These are phyloP conservation scores for Solanum paucissectum DNA, from an alignment of 257 asterid genomes.

Conservation along the genomic window DNA sequence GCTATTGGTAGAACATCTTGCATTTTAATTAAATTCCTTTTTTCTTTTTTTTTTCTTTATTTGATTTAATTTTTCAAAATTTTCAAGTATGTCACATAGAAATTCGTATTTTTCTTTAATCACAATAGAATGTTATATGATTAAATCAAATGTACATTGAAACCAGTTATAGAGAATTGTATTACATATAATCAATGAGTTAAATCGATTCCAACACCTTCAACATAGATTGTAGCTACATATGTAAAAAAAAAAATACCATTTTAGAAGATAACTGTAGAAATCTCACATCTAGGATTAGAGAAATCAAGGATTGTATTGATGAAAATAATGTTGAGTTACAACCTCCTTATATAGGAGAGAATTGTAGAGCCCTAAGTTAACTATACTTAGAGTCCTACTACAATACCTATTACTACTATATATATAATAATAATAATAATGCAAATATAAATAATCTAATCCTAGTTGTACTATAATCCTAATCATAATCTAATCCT, in stretches of 20 bases:
- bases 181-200: background rate
- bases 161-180: background rate
- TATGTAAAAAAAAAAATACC: background rate
- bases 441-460: too few species aligned
- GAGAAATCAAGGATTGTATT: too few species aligned
- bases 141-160: background rate
- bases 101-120: background rate
- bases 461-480: too few species aligned
- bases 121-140: background rate
- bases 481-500: too few species aligned
- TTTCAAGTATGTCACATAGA: background rate
- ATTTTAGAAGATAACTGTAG: background rate
- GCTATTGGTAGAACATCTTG: background rate
- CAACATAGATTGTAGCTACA: background rate
- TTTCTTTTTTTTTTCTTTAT: background rate
- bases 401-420: too few species aligned
- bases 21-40: background rate
- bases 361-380: too few species aligned
- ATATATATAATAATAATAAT: too few species aligned
- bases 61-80: background rate
- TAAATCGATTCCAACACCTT: background rate
- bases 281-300: too few species aligned
- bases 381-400: too few species aligned
- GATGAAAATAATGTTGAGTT: too few species aligned
- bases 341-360: too few species aligned